Evolutionary conservation across 2,329 filamentous ascomycete species (phyloP).

Genomic region (Emericellopsis cladophorae): DNA sequence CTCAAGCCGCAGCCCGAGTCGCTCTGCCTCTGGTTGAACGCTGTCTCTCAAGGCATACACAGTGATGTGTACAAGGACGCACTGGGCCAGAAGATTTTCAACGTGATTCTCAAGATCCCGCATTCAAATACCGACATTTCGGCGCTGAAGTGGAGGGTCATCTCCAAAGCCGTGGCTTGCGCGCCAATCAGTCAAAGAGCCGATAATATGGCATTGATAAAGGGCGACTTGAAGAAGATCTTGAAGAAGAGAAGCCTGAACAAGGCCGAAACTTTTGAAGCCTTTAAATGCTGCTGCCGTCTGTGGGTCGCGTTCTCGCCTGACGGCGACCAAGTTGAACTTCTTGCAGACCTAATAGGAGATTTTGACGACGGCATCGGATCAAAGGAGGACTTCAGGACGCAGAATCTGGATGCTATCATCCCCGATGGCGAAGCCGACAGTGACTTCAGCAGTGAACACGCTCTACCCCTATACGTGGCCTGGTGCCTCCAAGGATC

Average conservation of each 20-base stretch:
- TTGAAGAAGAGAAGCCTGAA: conserved; percentile 17
- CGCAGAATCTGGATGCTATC: conserved; percentile 7
- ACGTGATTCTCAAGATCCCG: conserved; percentile 16
- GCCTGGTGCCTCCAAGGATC: conserved; percentile 19
- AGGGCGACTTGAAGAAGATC: conserved; percentile 17
- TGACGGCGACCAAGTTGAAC: conserved; percentile 15
- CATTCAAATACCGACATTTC: conserved; percentile 15
- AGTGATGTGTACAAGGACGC: conserved; percentile 29
- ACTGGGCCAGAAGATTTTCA: conserved; percentile 23
- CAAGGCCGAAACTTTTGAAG: conserved; percentile 23
- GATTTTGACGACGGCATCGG: conserved; percentile 19
- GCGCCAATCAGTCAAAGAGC: conserved; percentile 12
- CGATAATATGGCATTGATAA: conserved; percentile 19
- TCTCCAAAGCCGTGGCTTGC: conserved; percentile 23
- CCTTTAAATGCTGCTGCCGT: conserved; percentile 24
- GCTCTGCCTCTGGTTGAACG: conserved; percentile 27
- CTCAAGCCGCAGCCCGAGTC: conserved; percentile 18
- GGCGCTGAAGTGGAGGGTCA: conserved; percentile 26
- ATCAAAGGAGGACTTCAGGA: conserved; percentile 10
- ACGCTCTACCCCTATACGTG: conserved; percentile 17
- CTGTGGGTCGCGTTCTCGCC: conserved; percentile 25
- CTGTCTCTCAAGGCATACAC: conserved; percentile 26
- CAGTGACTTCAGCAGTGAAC: conserved; percentile 12
- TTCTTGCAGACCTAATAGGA: conserved; percentile 17
- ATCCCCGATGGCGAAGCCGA: conserved; percentile 5